A percentile compares a stretch with the other conserved stretches of the same genome.
These are phyloP conservation scores for Reutealis trisperma DNA, from an alignment of 345 rosid species.

Conservation along the genomic window DNA sequence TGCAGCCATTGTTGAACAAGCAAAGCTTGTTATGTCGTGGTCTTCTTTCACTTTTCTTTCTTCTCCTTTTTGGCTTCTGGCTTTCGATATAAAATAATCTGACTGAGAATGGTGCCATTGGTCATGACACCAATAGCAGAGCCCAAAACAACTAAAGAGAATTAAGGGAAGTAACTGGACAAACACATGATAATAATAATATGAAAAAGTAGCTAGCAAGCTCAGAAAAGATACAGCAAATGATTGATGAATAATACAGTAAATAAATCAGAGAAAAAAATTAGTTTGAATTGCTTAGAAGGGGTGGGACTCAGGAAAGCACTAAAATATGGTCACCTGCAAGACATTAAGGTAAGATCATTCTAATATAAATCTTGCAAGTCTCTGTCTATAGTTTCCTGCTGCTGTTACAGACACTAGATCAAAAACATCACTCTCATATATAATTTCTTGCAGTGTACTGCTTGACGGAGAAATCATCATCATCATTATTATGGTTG, in stretches of 20 bases:
- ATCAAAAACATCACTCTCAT: not conserved
- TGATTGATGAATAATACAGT: not conserved
- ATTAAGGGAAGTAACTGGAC: slow-evolving; percentile 39
- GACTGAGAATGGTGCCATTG: slow-evolving; percentile 44
- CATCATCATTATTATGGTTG: no score
- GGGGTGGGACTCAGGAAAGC: not conserved
- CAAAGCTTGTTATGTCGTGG: not conserved
- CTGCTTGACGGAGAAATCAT: no score
- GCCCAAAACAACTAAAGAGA: slow-evolving; percentile 53
- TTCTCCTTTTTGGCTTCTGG: slow-evolving; percentile 31
- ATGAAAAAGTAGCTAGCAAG: not conserved
- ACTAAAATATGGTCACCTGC: no score
- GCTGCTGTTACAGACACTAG: not conserved
- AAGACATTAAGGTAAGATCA: slow-evolving; percentile 6
- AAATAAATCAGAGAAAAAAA: not conserved
- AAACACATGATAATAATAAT: not conserved
- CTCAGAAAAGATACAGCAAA: not conserved
- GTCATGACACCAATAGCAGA: slow-evolving; percentile 34
- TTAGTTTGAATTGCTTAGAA: not conserved
- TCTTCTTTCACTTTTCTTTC: slow-evolving; percentile 32
- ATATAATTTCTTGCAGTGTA: no score
- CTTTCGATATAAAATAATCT: slow-evolving; percentile 38
- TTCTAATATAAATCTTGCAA: not conserved
- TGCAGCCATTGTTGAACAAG: not conserved
- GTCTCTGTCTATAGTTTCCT: not conserved